These are phyloP conservation scores for Kodamaea lidongshanica DNA, from an alignment of 805 yeast genomes.

Conservation along the genomic window DNA sequence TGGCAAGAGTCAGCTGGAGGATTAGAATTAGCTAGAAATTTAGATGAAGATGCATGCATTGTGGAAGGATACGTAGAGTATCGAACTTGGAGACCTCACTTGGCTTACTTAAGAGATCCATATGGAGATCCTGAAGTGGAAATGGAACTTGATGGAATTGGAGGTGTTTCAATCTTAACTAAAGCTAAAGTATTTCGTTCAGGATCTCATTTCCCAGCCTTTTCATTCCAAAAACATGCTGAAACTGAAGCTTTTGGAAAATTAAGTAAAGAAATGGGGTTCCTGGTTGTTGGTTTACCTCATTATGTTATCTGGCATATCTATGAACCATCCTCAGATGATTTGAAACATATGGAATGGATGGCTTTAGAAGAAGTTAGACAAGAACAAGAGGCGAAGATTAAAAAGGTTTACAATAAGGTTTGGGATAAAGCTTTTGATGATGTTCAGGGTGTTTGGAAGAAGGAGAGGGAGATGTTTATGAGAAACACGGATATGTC, in stretches of 20 bases:
- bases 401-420: conserved; percentile 59
- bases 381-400: conserved; percentile 53
- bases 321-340: conserved; percentile 93
- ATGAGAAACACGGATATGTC: conserved; percentile 71
- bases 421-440: conserved; percentile 76
- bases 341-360: conserved; percentile 81
- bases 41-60: conserved; percentile 91
- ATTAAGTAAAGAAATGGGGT: conserved; percentile 80
- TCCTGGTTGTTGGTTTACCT: conserved; percentile 80
- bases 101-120: conserved; percentile 91
- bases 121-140: conserved; percentile 92
- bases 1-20: conserved; percentile 88
- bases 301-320: conserved; percentile 48
- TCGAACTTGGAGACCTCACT: conserved; percentile 96
- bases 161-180: conserved; percentile 90
- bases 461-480: conserved; percentile 58
- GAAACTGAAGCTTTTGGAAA: conserved; percentile 98
- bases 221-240: conserved; percentile 92
- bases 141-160: conserved; percentile 92
- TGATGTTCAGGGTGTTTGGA: conserved; percentile 71
- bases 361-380: conserved; percentile 76
- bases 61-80: conserved; percentile 97
- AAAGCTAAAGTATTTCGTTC: conserved; percentile 79
- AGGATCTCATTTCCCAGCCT: conserved; percentile 95
- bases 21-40: conserved; percentile 60